Percentiles rank a stretch among this genome's conserved stretches.
Conservation (phyloP, 1,284 basidiomycete species). For the Ceratobasidium sp. region DNA sequence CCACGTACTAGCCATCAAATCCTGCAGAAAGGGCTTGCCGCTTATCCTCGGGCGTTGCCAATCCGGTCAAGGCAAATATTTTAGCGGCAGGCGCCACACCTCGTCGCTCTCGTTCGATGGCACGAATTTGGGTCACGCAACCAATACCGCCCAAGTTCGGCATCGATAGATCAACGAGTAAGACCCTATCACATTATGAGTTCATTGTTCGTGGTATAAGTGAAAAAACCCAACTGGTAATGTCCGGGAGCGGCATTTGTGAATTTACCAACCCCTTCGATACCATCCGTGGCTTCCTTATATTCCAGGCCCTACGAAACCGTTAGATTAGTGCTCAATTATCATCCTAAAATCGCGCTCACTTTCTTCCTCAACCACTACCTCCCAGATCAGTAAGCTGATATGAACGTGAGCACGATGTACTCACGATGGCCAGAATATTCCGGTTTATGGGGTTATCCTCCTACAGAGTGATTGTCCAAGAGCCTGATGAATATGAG, state of each 20-base stretch:
- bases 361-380: slow-evolving; percentile 80
- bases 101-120: slow-evolving; percentile 67
- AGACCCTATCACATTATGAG: slow-evolving; percentile 59
- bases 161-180: slow-evolving; percentile 91
- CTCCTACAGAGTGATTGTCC: slow-evolving; percentile 79
- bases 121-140: slow-evolving; percentile 81
- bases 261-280: slow-evolving; percentile 81
- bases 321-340: slow-evolving; percentile 40
- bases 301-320: slow-evolving; percentile 70
- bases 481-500: slow-evolving; percentile 59
- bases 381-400: slow-evolving; percentile 58
- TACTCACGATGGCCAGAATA: slow-evolving; percentile 47
- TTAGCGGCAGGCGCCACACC: slow-evolving; percentile 52
- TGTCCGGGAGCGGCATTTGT: slow-evolving; percentile 59
- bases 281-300: slow-evolving; percentile 80
- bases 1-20: slow-evolving; percentile 88
- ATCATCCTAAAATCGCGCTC: slow-evolving; percentile 48
- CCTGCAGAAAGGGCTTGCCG: slow-evolving; percentile 88
- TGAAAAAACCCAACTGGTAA: slow-evolving; percentile 67
- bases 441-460: slow-evolving; percentile 70
- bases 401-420: slow-evolving; percentile 45
- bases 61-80: slow-evolving; percentile 89
- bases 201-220: slow-evolving; percentile 15
- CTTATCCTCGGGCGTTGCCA: slow-evolving; percentile 92
- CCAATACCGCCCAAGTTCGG: slow-evolving; percentile 87